Base-by-base conservation (phyloP, 768 basidiomycete species). In the Leucocoprinus leucothites region DNA sequence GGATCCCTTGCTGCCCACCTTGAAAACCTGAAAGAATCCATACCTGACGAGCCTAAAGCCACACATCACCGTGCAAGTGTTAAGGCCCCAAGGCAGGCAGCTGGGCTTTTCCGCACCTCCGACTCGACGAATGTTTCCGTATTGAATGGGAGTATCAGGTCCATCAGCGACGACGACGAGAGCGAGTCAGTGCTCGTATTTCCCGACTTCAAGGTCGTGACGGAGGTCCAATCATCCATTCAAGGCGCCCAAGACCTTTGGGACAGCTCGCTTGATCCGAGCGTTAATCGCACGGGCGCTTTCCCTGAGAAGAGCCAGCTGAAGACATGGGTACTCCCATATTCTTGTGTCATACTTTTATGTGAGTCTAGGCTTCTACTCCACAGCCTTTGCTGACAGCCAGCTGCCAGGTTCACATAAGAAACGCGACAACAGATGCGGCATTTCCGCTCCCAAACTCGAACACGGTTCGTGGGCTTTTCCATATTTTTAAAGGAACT, bases 361-460 rank as follows among this genome's bases (percentile, higher is more conserved):
- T 99, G 95, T 93, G 69, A 71, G 85, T 77, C 38, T 38, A n/a
- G 28, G 45, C 31, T 31, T 31, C 11, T 38, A 14, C 19, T 45
- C 35, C 51, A 58, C 53, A 11, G 11, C 31, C 5, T 5, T 5
- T 25, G 53, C 48, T 66, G 53, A 63, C 60, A 55, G n/a, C n/a
- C 48, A 13, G 57, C 49, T 63, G 57, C 34, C 64, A 95, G 93
- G 95, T 68, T 97, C 94, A 2, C 96, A 98, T 72, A 93, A 94
- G 72, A 83, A 82, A 62, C 78, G 95, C 28, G 96, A 98, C 71
- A 95, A 94, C 66, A 84, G 93, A 57, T 99, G 96, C 69, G 82
- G 83, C 22, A 86, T 98, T 43, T 85, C 89, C 9, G 93, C 94
- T 1, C 89, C 90, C 2, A 84, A 89, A 63, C 82, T 97, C 31